Evolutionary conservation across 2,329 filamentous ascomycete genomes (phyloP).

Genomic region (Cercospora sojina): DNA sequence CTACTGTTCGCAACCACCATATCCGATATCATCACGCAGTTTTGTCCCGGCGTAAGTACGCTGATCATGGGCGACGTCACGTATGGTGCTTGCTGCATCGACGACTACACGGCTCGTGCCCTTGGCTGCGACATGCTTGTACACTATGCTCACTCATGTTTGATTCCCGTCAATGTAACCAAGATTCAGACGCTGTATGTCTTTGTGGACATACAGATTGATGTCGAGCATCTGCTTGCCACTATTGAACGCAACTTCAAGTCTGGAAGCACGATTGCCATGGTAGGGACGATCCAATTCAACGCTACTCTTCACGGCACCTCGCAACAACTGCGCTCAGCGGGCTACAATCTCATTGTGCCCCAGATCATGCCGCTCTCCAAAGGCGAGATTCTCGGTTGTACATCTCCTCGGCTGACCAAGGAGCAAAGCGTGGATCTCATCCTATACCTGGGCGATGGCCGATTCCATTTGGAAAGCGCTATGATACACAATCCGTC

Average conservation of each 20-base stretch:
- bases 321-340: slow-evolving; percentile 71
- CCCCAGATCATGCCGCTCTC: slow-evolving; percentile 91
- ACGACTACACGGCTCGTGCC: slow-evolving; percentile 94
- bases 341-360: slow-evolving; percentile 81
- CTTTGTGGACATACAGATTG: slow-evolving; percentile 97
- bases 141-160: slow-evolving; percentile 94
- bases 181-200: slow-evolving; percentile 97
- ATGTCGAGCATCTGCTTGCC: slow-evolving; percentile 79
- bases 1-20: slow-evolving; percentile 96
- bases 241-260: slow-evolving; percentile 87
- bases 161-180: slow-evolving; percentile 94
- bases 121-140: slow-evolving; percentile 92
- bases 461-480: slow-evolving; percentile 92
- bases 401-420: slow-evolving; percentile 77
- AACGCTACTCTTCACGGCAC: slow-evolving; percentile 94
- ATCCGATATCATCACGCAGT: slow-evolving; percentile 91
- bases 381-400: slow-evolving; percentile 96
- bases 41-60: slow-evolving; percentile 87
- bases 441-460: slow-evolving; percentile 87
- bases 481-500: slow-evolving; percentile 98
- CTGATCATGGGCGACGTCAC: slow-evolving; percentile 99
- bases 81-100: slow-evolving; percentile 97
- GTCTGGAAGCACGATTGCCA: slow-evolving; percentile 78
- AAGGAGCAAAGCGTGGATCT: slow-evolving; percentile 63
- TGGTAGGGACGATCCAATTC: slow-evolving; percentile 98